Evolutionary conservation across 208 protist species (phyloP), one percentile per base, ranked within the genome.

Genomic region (Wallacemonas sp.): DNA sequence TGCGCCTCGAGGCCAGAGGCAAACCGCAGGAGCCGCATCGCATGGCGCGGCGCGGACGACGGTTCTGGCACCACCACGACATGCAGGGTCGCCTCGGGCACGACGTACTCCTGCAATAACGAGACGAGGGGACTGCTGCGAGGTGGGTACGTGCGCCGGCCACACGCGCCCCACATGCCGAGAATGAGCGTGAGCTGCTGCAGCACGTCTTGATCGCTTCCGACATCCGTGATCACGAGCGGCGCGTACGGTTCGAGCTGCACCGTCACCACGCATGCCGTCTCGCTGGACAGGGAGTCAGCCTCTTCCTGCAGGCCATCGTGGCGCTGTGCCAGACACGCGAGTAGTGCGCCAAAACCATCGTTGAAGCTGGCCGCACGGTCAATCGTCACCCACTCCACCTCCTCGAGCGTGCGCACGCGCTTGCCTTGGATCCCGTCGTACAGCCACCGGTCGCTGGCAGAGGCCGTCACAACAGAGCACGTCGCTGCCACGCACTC

Each of bases 21-120:
- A 46, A 90, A 90, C 27, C 85, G 80, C 34, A 94, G 58, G 2
- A 94, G 65, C 0, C 88, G 85, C 69, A 90, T 76, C 0, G 80
- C 78, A 56, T 88, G 65, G 16, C 70, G 78, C 14, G 56, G 60
- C 5, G 76, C 70, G 26, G 47, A 46, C 5, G 32, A 30, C 1
- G 83, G 80, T 5, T 84, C 74, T 1, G 85, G 88, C 36, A 88
- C 56, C 23, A 69, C 64, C 1, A 94, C 78, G 34, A 90, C 64
- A 48, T 88, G 84, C 68, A 86, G 73, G 17, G 67, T 19, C 8
- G 78, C 74, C 55, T 54, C 46, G 5, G 76, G 64, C 2, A 61
- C 41, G n/a, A 83, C 73, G 39, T 64, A 74, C 16, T 61, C 30
- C 36, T 76, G 30, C 49, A 90, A 34, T 1, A 79, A 39, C 12